A percentile compares a stretch with the other conserved stretches of the same genome.
Evolutionary conservation across 208 protist species (phyloP).

Genomic region (Trypanosomatidae sp.): DNA sequence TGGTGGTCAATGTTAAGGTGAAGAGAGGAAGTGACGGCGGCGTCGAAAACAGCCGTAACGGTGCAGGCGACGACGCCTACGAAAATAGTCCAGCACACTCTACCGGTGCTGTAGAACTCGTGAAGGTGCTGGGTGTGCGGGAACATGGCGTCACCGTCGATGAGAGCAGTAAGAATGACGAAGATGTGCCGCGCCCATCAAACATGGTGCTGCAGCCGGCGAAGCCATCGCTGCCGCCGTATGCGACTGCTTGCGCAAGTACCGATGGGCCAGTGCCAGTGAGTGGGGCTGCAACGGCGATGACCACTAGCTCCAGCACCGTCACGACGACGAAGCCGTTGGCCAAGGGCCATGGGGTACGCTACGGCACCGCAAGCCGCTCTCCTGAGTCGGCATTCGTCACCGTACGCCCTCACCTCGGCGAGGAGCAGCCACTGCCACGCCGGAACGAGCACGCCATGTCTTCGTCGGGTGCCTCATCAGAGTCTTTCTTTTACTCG

Average conservation of each 20-base stretch:
- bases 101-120: not conserved
- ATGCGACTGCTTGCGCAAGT: not conserved
- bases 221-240: not conserved
- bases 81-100: not conserved
- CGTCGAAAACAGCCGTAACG: not conserved
- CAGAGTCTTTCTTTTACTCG: slow-evolving; percentile 18
- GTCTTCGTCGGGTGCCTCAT: not conserved
- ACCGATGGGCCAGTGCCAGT: not conserved
- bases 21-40: not conserved
- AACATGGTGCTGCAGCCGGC: not conserved
- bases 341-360: not conserved
- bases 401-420: not conserved
- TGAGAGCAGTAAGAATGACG: not conserved
- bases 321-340: not conserved
- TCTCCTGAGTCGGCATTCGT: not conserved
- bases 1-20: not conserved
- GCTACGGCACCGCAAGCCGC: not conserved
- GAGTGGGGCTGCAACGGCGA: not conserved
- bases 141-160: not conserved
- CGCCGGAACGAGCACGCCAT: not conserved
- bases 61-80: not conserved
- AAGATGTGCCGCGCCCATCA: not conserved
- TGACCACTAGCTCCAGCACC: not conserved
- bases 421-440: not conserved
- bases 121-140: not conserved